Evolutionary conservation across 164 flowering plant species (phyloP).

Genomic region (Nymphaea colorata): DNA sequence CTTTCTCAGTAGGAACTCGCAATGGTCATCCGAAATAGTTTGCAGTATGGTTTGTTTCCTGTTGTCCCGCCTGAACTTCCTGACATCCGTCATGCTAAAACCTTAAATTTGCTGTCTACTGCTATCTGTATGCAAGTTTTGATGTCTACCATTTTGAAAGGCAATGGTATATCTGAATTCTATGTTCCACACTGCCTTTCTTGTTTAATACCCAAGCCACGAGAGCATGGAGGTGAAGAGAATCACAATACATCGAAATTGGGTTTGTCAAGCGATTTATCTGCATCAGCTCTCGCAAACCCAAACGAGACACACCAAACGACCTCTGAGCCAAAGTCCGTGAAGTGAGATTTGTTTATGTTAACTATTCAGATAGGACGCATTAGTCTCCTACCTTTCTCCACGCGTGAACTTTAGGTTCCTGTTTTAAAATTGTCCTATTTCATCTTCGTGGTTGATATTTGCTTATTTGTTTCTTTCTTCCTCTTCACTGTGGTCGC

Average conservation of each 20-base stretch:
- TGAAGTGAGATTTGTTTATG: background rate
- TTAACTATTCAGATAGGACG: background rate
- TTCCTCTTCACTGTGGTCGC: background rate
- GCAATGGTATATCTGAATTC: background rate
- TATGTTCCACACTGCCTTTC: background rate
- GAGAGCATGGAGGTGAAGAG: background rate
- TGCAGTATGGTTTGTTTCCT: background rate
- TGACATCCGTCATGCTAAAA: background rate
- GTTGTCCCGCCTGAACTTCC: background rate
- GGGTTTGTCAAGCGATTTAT: background rate
- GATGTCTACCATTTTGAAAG: background rate
- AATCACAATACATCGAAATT: background rate
- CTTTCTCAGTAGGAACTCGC: background rate
- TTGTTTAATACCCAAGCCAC: background rate
- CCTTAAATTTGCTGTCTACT: background rate
- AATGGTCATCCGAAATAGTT: background rate
- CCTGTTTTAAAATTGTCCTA: background rate
- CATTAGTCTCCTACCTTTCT: background rate
- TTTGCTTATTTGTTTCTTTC: background rate
- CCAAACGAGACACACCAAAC: background rate
- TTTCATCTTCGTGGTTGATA: background rate
- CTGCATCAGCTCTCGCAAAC: background rate
- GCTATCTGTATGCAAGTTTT: slow-evolving; percentile 5
- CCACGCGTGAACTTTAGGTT: background rate
- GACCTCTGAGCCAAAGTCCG: background rate